Conservation (phyloP, 2,329 filamentous ascomycete species). For the Diaporthe capsici region DNA sequence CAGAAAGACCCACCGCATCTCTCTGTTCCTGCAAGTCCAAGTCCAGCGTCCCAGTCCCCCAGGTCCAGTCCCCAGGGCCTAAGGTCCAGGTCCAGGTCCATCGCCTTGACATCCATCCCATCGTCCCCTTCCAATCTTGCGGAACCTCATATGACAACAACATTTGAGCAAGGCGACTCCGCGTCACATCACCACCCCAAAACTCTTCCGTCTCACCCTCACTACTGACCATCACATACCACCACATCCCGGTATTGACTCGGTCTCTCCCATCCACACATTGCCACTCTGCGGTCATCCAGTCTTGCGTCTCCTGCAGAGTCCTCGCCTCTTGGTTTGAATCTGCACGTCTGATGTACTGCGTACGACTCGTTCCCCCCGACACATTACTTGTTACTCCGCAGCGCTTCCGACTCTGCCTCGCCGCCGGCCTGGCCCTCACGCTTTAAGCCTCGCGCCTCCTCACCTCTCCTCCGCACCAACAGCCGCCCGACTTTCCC, state of each 20-base stretch:
- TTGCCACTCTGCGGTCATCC: constrained; percentile 34
- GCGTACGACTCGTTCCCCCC: constrained; percentile 38
- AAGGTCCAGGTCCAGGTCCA: neutral
- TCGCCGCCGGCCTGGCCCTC: constrained; percentile 32
- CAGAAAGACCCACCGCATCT: constrained; percentile 14
- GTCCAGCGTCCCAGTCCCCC: neutral
- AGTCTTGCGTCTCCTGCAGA: constrained; percentile 30
- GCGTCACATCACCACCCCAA: constrained; percentile 24
- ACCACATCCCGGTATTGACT: constrained; percentile 32
- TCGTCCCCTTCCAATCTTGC: constrained; percentile 24
- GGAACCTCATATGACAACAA: constrained; percentile 33
- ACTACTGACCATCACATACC: constrained; percentile 17
- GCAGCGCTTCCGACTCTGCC: constrained; percentile 33
- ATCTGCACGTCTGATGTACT: constrained; percentile 36
- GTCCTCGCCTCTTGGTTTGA: constrained; percentile 17
- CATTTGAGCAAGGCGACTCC: constrained; percentile 5
- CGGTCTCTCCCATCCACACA: constrained; percentile 18
- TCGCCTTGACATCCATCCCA: constrained; percentile 24
- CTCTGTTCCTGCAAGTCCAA: constrained; percentile 21
- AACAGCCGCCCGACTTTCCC: constrained; percentile 9
- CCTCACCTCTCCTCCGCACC: constrained; percentile 37
- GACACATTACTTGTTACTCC: constrained; percentile 35
- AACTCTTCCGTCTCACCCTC: constrained; percentile 11
- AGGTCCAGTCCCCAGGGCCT: constrained; percentile 1
- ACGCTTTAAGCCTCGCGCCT: constrained; percentile 36